phyloP scores from a whole-genome alignment of 2,329 filamentous ascomycete genomes.

The Trichophyton benhamiae region DNA sequence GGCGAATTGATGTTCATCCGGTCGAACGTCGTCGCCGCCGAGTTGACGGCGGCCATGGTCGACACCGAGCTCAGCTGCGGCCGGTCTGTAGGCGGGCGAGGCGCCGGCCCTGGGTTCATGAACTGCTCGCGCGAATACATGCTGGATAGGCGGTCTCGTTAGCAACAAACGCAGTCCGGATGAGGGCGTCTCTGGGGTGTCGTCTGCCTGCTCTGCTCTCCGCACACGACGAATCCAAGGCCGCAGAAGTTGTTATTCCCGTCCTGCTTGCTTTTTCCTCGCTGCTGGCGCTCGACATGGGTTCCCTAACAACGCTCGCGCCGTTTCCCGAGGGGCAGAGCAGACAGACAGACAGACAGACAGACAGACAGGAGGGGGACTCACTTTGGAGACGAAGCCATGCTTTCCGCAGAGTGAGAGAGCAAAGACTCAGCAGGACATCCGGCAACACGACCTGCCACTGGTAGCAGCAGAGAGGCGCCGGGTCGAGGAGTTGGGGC shows the following conservation, averaged over 20 bases:
- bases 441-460: background rate
- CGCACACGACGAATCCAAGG: no score
- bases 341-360: no score
- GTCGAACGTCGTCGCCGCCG: constrained; percentile 53
- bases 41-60: constrained; percentile 60
- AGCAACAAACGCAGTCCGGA: background rate
- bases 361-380: background rate
- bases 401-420: background rate
- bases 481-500: background rate
- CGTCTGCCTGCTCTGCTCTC: no score
- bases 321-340: background rate
- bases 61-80: constrained; percentile 67
- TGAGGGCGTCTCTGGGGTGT: no score
- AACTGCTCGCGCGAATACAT: constrained; percentile 58
- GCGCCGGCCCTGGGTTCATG: constrained; percentile 94
- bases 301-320: background rate
- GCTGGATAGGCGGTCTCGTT: constrained; percentile 22
- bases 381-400: constrained; percentile 4
- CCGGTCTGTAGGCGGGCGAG: constrained; percentile 72
- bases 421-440: background rate
- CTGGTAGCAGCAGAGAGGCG: background rate
- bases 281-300: background rate
- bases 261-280: background rate
- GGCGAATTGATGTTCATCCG: constrained; percentile 60
- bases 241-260: background rate